Conservation (phyloP, 2,329 filamentous ascomycete species). For the Penicillium psychrosexuale region DNA sequence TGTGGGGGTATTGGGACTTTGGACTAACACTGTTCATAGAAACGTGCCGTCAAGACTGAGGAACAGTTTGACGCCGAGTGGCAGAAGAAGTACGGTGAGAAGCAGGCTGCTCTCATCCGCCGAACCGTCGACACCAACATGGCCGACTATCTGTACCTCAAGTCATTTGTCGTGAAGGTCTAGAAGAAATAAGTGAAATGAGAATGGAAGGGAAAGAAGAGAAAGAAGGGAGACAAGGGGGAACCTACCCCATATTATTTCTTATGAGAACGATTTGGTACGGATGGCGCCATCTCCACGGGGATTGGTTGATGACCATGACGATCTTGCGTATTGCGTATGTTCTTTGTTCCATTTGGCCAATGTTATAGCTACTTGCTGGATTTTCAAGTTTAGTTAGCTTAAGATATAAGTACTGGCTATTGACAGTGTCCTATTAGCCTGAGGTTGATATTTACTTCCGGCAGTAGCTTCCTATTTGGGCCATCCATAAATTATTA, state of each 20-base stretch:
- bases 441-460: no score
- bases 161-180: conserved; percentile 61
- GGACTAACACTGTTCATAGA: conserved; percentile 13
- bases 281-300: conserved; percentile 27
- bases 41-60: conserved; percentile 42
- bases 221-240: background rate
- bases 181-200: conserved; percentile 15
- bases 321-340: conserved; percentile 8
- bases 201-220: background rate
- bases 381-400: background rate
- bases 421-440: background rate
- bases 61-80: conserved; percentile 59
- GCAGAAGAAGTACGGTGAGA: conserved; percentile 59
- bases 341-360: background rate
- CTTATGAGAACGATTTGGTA: conserved; percentile 28
- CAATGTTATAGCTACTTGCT: background rate
- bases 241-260: background rate
- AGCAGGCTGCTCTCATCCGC: conserved; percentile 58
- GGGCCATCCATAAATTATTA: background rate
- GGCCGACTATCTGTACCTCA: conserved; percentile 61
- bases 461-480: background rate
- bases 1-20: background rate
- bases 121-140: conserved; percentile 59
- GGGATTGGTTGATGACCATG: conserved; percentile 16
- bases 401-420: background rate